Evolutionary conservation across 352 stramenopile species (phyloP).

Genomic region (Peronospora belbahrii): DNA sequence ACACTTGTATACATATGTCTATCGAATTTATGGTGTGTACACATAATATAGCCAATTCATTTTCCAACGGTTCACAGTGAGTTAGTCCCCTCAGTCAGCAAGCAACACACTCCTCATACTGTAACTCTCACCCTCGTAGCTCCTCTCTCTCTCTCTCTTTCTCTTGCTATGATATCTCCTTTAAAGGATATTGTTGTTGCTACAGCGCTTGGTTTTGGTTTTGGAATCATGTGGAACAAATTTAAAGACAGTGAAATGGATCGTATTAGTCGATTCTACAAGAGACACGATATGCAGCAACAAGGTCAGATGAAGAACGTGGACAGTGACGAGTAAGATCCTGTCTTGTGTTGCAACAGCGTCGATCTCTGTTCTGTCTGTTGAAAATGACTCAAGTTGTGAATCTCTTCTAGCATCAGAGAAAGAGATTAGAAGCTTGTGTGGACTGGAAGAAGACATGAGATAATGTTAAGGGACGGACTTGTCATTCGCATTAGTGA

Average conservation of each 20-base stretch:
- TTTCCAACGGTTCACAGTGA: conserved; percentile 21
- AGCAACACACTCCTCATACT: neutral
- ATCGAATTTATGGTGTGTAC: too few relatives aligned
- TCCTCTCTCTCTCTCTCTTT: neutral
- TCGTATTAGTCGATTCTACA: conserved; percentile 75
- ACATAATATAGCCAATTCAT: neutral
- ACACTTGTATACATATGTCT: too few relatives aligned
- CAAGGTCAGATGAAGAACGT: conserved; percentile 53
- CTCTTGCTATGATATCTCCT: conserved; percentile 53
- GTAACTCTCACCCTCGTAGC: conserved; percentile 21
- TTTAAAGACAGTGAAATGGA: conserved; percentile 63
- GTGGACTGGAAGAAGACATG: too few relatives aligned
- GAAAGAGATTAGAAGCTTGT: neutral
- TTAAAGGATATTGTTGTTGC: conserved; percentile 79
- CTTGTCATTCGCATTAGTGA: too few relatives aligned
- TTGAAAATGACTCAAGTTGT: neutral
- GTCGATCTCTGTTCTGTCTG: neutral
- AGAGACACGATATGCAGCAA: conserved; percentile 71
- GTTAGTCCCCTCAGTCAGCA: too few relatives aligned
- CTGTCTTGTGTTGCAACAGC: neutral
- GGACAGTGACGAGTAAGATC: conserved; percentile 30
- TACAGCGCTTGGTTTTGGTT: conserved; percentile 49
- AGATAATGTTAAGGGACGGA: too few relatives aligned
- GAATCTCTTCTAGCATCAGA: neutral
- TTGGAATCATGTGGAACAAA: conserved; percentile 53